Evolutionary conservation across 2,329 filamentous ascomycete genomes (phyloP).

Genomic region (Colletotrichum graminicola): DNA sequence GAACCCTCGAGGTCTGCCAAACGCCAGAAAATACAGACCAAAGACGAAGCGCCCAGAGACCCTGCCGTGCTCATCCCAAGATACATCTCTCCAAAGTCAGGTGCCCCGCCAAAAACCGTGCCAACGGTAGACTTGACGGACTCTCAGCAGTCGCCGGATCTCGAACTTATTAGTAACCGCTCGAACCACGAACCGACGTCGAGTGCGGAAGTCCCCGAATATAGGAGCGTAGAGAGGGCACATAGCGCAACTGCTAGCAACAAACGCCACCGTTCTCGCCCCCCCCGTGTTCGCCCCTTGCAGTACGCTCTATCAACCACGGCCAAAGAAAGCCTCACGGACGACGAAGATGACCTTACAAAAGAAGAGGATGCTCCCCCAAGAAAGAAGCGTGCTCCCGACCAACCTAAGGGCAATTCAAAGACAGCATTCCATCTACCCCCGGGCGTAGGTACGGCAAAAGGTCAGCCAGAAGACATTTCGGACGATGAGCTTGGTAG

Average conservation of each 20-base stretch:
- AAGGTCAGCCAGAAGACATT: slow-evolving; percentile 1
- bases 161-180: slow-evolving; percentile 27
- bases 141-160: slow-evolving; percentile 21
- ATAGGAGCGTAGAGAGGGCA: slow-evolving; percentile 11
- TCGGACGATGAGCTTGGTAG: slow-evolving; percentile 18
- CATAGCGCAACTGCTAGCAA: not conserved
- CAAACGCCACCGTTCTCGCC: not conserved
- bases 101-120: not conserved
- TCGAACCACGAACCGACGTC: slow-evolving; percentile 5
- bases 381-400: not conserved
- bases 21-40: slow-evolving; percentile 26
- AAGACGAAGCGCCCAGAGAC: not conserved
- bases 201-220: slow-evolving; percentile 3
- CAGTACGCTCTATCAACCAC: not conserved
- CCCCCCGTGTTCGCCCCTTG: not conserved
- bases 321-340: not conserved
- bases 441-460: not conserved
- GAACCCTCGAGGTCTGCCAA: slow-evolving; percentile 27
- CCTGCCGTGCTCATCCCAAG: not conserved
- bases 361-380: slow-evolving; percentile 5
- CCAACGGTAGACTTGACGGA: slow-evolving; percentile 28
- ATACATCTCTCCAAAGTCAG: not conserved
- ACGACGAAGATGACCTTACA: slow-evolving; percentile 6
- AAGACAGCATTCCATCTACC: slow-evolving; percentile 1
- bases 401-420: slow-evolving; percentile 1